phyloP scores from a whole-genome alignment of 2,329 filamentous ascomycete species.

The Clonostachys byssicola region DNA sequence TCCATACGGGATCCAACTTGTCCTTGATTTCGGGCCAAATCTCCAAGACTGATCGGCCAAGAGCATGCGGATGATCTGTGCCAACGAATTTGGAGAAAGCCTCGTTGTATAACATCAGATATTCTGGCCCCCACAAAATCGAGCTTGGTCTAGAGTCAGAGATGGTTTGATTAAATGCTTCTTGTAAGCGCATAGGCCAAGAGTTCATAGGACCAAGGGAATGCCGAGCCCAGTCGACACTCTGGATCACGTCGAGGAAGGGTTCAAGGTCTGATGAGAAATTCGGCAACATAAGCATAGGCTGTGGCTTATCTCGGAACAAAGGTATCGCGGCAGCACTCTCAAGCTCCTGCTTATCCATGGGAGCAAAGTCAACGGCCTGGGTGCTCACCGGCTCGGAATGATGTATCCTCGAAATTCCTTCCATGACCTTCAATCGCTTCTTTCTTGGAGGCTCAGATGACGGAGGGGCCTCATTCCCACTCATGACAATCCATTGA shows the following conservation, averaged over 20 bases:
- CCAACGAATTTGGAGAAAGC: conserved; percentile 60
- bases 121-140: conserved; percentile 61
- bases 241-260: conserved; percentile 32
- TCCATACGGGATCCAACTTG: conserved; percentile 25
- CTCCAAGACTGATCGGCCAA: conserved; percentile 55
- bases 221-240: conserved; percentile 40
- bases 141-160: conserved; percentile 44
- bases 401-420: conserved; percentile 8
- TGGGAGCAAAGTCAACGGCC: conserved; percentile 9
- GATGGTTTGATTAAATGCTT: conserved; percentile 36
- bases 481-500: conserved; percentile 31
- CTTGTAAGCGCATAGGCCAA: conserved; percentile 43
- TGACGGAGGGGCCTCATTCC: conserved; percentile 25
- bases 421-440: conserved; percentile 16
- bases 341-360: background rate
- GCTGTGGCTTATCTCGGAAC: conserved; percentile 21
- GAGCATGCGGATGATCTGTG: conserved; percentile 57
- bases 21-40: conserved; percentile 54
- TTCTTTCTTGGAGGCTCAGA: conserved; percentile 23
- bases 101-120: conserved; percentile 64
- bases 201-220: conserved; percentile 37
- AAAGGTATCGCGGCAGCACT: conserved; percentile 11
- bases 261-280: conserved; percentile 27
- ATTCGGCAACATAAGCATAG: conserved; percentile 23
- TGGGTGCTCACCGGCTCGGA: background rate